Evolutionary conservation across 768 basidiomycete genomes (phyloP).

Genomic region (Termitomyces sp.): DNA sequence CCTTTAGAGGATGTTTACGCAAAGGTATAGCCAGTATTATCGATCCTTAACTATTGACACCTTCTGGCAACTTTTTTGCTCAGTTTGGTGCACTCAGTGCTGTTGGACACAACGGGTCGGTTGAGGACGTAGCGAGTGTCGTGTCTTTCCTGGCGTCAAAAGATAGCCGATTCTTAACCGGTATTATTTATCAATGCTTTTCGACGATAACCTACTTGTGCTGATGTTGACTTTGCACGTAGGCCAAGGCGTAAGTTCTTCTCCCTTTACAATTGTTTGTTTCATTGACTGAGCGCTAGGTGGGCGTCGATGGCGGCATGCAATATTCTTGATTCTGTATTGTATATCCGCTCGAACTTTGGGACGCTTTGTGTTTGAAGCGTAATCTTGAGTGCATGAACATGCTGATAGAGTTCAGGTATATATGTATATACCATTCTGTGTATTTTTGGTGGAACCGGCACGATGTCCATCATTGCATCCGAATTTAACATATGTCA

Average conservation of each 20-base stretch:
- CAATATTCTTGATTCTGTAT: neutral
- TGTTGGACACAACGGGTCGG: slow-evolving; percentile 15
- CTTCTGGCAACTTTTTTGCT: neutral
- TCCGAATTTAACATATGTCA: no score
- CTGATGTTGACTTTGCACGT: neutral
- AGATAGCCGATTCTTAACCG: slow-evolving; percentile 28
- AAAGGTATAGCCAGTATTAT: neutral
- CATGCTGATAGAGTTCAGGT: no score
- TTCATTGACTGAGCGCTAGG: neutral
- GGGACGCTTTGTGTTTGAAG: no score
- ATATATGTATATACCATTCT: no score
- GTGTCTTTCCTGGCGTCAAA: slow-evolving; percentile 33
- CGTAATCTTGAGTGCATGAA: no score
- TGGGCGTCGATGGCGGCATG: slow-evolving; percentile 7
- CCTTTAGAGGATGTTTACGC: neutral
- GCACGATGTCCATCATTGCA: no score
- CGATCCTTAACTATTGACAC: neutral
- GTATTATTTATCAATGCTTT: slow-evolving; percentile 9
- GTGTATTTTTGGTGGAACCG: no score
- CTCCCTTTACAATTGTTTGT: neutral
- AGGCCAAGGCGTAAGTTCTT: slow-evolving; percentile 16
- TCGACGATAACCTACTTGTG: neutral
- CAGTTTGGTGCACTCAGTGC: slow-evolving; percentile 4
- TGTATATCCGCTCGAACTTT: no score
- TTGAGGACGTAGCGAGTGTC: slow-evolving; percentile 27